Evolutionary conservation across 495 filamentous ascomycete genomes (phyloP).

Genomic region (Physcia stellaris): DNA sequence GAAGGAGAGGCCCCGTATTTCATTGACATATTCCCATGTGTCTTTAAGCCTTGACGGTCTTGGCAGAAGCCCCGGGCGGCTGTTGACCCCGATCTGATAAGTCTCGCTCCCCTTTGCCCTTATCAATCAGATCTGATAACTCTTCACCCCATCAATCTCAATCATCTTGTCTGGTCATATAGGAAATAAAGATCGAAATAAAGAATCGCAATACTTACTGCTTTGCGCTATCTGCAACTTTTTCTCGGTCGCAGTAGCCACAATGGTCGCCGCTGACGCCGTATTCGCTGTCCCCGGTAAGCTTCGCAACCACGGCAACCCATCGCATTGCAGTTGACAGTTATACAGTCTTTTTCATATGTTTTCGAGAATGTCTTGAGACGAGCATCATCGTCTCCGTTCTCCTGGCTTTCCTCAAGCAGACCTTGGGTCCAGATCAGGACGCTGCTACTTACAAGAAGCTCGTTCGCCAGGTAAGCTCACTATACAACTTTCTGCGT

Average conservation of each 20-base stretch:
- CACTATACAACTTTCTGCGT: not conserved
- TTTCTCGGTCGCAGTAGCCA: constrained; percentile 1
- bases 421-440: constrained; percentile 49
- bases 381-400: constrained; percentile 72
- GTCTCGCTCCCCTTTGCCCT: constrained; percentile 2
- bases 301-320: not conserved
- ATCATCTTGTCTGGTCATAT: no score
- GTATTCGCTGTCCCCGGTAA: constrained; percentile 31
- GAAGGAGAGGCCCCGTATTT: no score
- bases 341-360: constrained; percentile 61
- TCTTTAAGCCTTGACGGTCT: no score
- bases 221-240: no score
- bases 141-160: constrained; percentile 3
- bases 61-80: no score
- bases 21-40: no score
- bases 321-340: not conserved
- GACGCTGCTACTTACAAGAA: constrained; percentile 48
- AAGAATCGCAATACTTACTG: no score
- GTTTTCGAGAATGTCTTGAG: constrained; percentile 74
- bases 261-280: constrained; percentile 22
- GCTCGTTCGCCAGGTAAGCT: constrained; percentile 53
- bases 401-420: constrained; percentile 67
- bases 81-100: constrained; percentile 11
- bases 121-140: constrained; percentile 15
- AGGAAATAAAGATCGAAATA: no score